Evolutionary conservation across 495 filamentous ascomycete species (phyloP).

Genomic region (Xylaria telfairii): DNA sequence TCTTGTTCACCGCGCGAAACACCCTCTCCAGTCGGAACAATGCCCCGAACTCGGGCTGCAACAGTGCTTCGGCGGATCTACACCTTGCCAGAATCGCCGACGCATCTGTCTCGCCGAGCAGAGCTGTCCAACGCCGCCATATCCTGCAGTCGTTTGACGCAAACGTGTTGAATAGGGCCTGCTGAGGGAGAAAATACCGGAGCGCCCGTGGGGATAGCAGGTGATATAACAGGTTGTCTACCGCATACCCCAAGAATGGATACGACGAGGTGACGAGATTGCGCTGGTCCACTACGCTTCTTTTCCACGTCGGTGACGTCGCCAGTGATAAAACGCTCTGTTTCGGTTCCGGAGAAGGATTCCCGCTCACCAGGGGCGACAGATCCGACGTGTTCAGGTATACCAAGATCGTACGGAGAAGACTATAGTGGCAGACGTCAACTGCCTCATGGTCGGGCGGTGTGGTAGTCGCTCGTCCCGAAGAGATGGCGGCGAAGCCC

Average conservation of each 20-base stretch:
- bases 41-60: slow-evolving; percentile 46
- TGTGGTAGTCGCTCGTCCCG: slow-evolving; percentile 12
- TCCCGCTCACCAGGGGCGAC: slow-evolving; percentile 36
- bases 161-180: slow-evolving; percentile 33
- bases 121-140: slow-evolving; percentile 46
- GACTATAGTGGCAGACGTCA: slow-evolving; percentile 42
- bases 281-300: slow-evolving; percentile 34
- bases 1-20: slow-evolving; percentile 18
- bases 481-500: slow-evolving; percentile 41
- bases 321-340: background rate
- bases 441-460: slow-evolving; percentile 31
- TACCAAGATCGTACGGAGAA: slow-evolving; percentile 42
- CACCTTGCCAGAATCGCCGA: slow-evolving; percentile 31
- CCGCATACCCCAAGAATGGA: slow-evolving; percentile 48
- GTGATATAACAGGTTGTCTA: slow-evolving; percentile 44
- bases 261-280: slow-evolving; percentile 39
- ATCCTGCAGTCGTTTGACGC: slow-evolving; percentile 37
- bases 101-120: slow-evolving; percentile 41
- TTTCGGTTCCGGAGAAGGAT: background rate
- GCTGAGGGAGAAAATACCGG: slow-evolving; percentile 47
- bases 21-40: slow-evolving; percentile 28
- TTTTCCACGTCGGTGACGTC: slow-evolving; percentile 20
- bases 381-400: slow-evolving; percentile 49
- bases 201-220: slow-evolving; percentile 39
- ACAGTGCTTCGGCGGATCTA: slow-evolving; percentile 24